Conservation (phyloP, 208 protist species). For the Trypanosoma rangeli region DNA sequence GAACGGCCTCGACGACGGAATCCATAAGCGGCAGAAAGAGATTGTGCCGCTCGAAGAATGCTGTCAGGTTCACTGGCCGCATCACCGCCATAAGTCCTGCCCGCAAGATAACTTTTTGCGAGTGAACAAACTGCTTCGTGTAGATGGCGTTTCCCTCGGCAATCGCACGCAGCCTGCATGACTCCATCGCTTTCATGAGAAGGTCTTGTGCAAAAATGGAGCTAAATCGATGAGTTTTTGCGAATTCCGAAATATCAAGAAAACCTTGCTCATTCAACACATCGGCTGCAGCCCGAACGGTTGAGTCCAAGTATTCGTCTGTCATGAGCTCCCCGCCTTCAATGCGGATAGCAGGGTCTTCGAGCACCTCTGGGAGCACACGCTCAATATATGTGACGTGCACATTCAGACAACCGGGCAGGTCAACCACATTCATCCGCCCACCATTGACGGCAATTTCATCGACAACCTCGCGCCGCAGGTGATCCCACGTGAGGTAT, state of each 20-base stretch:
- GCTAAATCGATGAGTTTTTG: conserved; percentile 56
- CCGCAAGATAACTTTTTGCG: conserved; percentile 63
- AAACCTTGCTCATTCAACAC: conserved; percentile 63
- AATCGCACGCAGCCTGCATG: conserved; percentile 40
- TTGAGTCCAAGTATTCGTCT: conserved; percentile 54
- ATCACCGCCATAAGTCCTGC: conserved; percentile 62
- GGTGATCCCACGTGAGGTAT: conserved; percentile 82
- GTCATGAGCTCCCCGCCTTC: conserved; percentile 75
- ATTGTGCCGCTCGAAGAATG: conserved; percentile 52
- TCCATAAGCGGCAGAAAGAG: conserved; percentile 58
- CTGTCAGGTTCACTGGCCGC: conserved; percentile 52
- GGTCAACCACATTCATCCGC: conserved; percentile 71
- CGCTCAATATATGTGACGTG: conserved; percentile 67
- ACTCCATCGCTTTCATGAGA: conserved; percentile 44
- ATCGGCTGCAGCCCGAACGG: conserved; percentile 48
- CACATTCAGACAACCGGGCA: conserved; percentile 70
- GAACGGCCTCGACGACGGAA: conserved; percentile 36
- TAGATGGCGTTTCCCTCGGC: conserved; percentile 58
- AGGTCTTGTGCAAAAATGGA: conserved; percentile 59
- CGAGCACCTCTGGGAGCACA: conserved; percentile 61
- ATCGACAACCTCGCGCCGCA: conserved; percentile 73
- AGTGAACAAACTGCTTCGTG: conserved; percentile 65
- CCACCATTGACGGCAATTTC: conserved; percentile 74
- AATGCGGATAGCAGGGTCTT: conserved; percentile 42
- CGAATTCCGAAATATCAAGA: conserved; percentile 59